Conservation (phyloP, 257 asterid genomes). For the Solanum piurae region DNA sequence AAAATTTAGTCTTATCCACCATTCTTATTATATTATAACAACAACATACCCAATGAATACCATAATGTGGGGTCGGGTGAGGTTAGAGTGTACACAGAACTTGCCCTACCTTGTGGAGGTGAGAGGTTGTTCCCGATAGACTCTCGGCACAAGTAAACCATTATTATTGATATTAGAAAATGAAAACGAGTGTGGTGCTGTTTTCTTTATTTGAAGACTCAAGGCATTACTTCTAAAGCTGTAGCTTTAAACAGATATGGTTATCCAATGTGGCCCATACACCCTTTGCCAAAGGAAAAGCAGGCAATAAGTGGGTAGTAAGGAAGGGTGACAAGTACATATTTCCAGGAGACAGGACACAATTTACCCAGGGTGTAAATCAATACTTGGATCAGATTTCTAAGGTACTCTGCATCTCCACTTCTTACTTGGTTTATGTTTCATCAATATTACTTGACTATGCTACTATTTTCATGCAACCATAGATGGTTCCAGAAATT, state of each 20-base stretch:
- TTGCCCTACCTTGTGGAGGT: not conserved
- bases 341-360: constrained; percentile 30
- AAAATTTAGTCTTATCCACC: not conserved
- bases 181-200: not conserved
- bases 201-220: not conserved
- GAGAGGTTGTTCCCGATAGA: not conserved
- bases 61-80: not conserved
- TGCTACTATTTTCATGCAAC: constrained; percentile 5
- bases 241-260: constrained; percentile 34
- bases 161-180: not conserved
- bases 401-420: constrained; percentile 27
- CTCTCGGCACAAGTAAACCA: not conserved
- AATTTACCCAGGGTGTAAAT: constrained; percentile 15
- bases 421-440: not conserved
- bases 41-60: not conserved
- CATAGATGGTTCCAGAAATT: constrained; percentile 49
- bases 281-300: constrained; percentile 13
- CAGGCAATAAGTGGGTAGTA: constrained; percentile 12
- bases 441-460: not conserved
- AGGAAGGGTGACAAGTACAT: constrained; percentile 22
- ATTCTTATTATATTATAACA: not conserved
- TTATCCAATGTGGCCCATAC: constrained; percentile 30
- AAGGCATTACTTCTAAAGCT: not conserved
- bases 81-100: not conserved
- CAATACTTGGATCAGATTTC: constrained; percentile 44